Evolutionary conservation across 768 basidiomycete species (phyloP), one percentile per base, ranked within the genome.

Genomic region (Rhizopogon vinicolor): DNA sequence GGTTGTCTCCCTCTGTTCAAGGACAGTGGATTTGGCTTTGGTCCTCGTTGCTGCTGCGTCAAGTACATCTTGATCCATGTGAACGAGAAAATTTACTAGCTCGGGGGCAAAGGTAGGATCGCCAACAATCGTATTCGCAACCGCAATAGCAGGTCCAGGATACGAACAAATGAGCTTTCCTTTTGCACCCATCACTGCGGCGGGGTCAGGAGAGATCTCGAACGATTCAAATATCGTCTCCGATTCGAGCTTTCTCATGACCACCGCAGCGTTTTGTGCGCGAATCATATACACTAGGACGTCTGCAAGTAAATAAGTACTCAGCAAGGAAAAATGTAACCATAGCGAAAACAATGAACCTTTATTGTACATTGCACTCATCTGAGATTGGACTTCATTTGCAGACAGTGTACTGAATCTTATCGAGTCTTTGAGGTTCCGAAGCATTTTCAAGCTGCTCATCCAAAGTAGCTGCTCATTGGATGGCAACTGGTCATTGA

Each of bases 181-280:
- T 37, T 61, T 58, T 0, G 70, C 50, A 2, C 57, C 62, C 65
- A 78, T 76, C 19, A 83, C 70, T 6, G 56, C 57, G 10, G 60
- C 61, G 3, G 69, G 59, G 25, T 62, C 60, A 1, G 78, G 72
- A 2, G 76, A 76, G 13, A 75, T 68, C 58, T 82, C 77, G 53
- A 83, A 84, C 7, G 65, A 63, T 57, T 82, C 81, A 53, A 77
- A 74, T 22, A 69, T 54, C 12, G 74, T 72, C 12, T 60, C 53
- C 6, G 58, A 40, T n/a, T 56, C 45, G 14, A 52, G 52, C 48
- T 64, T 67, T 39, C 76, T 71, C 18, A 79, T 58, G 10, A 82
- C 62, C 3, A 83, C 53, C 9, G 71, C 78, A 3, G 76, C 79
- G 48, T 83, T 83, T 54, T 83, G 82, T 0, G 73, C 70, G 22